A percentile compares a stretch with the other conserved stretches of the same genome.
These are phyloP conservation scores for Xylaria sp. DNA, from an alignment of 2,329 filamentous ascomycete genomes.

Conservation along the genomic window DNA sequence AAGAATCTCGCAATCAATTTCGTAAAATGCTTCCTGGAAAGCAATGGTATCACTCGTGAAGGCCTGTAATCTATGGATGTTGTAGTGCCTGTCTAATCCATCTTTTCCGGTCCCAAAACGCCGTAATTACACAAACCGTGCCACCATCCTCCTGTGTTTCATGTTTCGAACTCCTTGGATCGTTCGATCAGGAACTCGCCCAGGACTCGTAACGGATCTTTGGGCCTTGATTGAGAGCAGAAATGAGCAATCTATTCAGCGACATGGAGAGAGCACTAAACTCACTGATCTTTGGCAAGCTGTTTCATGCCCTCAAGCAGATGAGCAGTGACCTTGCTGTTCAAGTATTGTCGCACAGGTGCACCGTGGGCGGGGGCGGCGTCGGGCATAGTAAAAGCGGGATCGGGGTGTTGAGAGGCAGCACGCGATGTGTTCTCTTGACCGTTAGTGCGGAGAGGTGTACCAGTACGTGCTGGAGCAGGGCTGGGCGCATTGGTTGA, in stretches of 20 bases:
- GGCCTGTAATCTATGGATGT: constrained; percentile 31
- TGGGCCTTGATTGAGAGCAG: constrained; percentile 60
- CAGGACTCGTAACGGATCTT: constrained; percentile 73
- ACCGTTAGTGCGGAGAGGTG: constrained; percentile 55
- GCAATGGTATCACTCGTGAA: constrained; percentile 45
- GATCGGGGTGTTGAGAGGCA: constrained; percentile 66
- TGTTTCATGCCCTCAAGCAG: constrained; percentile 80
- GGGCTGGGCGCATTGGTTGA: constrained; percentile 53
- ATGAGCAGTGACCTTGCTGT: constrained; percentile 73
- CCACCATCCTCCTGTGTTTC: constrained; percentile 1
- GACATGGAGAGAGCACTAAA: constrained; percentile 35
- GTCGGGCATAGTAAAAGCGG: constrained; percentile 63
- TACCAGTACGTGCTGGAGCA: constrained; percentile 57
- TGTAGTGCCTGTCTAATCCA: constrained; percentile 29
- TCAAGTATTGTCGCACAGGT: constrained; percentile 75
- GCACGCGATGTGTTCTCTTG: constrained; percentile 62
- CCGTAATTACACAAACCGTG: constrained; percentile 37
- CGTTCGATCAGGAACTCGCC: constrained; percentile 77
- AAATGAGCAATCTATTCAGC: constrained; percentile 16
- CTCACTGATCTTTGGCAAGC: constrained; percentile 76
- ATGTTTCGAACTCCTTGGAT: constrained; percentile 70
- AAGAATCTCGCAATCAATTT: constrained; percentile 38
- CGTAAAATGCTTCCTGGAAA: constrained; percentile 27
- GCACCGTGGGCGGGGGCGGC: constrained; percentile 73
- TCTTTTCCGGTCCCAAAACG: constrained; percentile 41